phyloP scores from a whole-genome alignment of 164 flowering plant genomes.

The Chloranthus sessilifolius region DNA sequence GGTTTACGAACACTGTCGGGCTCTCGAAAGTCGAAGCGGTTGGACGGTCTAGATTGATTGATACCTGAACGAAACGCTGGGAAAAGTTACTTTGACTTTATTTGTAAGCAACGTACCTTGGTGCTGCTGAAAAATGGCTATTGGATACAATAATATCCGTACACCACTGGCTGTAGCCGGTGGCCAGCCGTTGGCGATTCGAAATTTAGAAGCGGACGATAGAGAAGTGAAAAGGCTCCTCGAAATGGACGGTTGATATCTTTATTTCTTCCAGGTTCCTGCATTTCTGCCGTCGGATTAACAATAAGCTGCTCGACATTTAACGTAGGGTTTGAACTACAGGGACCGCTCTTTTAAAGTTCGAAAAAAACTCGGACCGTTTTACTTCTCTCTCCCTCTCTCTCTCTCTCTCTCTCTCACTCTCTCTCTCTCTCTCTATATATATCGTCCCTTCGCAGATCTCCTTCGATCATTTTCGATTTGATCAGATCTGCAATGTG shows the following conservation, averaged over 20 bases:
- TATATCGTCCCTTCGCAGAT: no score
- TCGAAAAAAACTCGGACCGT: constrained; percentile 12
- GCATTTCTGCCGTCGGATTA: constrained; percentile 8
- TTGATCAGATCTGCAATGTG: no score
- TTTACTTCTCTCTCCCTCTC: constrained; percentile 7
- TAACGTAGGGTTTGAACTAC: constrained; percentile 22
- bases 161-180: constrained; percentile 9
- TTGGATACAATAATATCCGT: background rate
- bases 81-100: no score
- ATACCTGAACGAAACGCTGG: no score
- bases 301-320: constrained; percentile 6
- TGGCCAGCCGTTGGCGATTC: constrained; percentile 14
- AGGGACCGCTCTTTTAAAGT: constrained; percentile 12
- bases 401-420: constrained; percentile 5
- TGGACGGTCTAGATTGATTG: no score
- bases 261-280: background rate
- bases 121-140: background rate
- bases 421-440: constrained; percentile 2
- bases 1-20: no score
- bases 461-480: no score
- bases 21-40: no score
- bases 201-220: constrained; percentile 6
- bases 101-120: no score
- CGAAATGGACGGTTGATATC: constrained; percentile 1
- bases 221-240: background rate